Evolutionary conservation across 805 yeast species (phyloP).

Genomic region (Saccharomycopsis capsularis): DNA sequence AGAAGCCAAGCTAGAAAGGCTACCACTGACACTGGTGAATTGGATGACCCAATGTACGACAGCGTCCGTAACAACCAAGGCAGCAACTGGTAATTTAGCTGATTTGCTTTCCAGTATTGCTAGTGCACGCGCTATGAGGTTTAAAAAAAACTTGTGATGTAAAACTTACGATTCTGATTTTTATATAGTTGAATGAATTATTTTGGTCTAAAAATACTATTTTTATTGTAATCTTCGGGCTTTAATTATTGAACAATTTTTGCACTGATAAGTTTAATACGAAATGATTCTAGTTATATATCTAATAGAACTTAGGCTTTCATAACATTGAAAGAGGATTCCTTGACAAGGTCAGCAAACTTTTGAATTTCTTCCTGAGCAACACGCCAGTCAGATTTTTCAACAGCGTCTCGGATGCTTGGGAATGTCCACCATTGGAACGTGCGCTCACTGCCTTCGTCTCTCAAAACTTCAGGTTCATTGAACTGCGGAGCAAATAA

Average conservation of each 20-base stretch:
- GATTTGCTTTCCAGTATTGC: no score
- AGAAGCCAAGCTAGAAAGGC: constrained; percentile 10
- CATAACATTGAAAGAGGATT: neutral
- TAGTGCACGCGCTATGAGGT: no score
- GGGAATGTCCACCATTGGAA: constrained; percentile 68
- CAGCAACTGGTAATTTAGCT: neutral
- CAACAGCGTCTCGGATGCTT: constrained; percentile 60
- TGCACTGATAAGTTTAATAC: no score
- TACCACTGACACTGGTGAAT: neutral
- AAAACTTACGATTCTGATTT: no score
- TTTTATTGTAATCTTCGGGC: no score
- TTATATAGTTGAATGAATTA: no score
- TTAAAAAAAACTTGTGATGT: no score
- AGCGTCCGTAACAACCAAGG: neutral
- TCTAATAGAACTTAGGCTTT: no score
- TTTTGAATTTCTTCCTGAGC: constrained; percentile 50
- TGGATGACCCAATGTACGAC: constrained; percentile 7
- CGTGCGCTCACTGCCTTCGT: constrained; percentile 25
- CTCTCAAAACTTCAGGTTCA: constrained; percentile 39
- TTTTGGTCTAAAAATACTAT: no score
- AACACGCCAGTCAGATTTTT: constrained; percentile 32
- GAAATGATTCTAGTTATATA: no score
- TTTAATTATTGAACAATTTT: no score
- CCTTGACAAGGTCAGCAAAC: constrained; percentile 33
- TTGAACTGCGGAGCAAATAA: constrained; percentile 62